Conservation (phyloP, 331 rosid species). For the Malus hybrid region DNA sequence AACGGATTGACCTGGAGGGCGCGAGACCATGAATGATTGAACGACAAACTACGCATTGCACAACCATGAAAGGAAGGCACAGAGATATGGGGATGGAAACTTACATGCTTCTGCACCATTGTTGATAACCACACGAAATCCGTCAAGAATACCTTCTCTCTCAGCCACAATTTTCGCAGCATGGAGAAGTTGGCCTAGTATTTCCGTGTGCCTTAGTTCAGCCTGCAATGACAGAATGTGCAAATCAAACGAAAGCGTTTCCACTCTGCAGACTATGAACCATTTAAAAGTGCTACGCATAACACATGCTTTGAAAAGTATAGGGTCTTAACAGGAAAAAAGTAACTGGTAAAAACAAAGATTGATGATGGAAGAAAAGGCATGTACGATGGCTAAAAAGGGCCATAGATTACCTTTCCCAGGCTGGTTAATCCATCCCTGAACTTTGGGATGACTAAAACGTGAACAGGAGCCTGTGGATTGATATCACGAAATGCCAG, state of each 20-base stretch:
- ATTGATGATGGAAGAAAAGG: background rate
- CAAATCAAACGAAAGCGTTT: background rate
- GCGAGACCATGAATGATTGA: background rate
- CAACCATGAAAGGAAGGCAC: background rate
- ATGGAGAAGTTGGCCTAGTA: conserved; percentile 68
- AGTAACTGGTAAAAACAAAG: background rate
- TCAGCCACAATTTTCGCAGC: conserved; percentile 77
- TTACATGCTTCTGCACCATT: conserved; percentile 70
- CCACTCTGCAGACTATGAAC: background rate
- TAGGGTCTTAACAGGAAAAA: background rate
- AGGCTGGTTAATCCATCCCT: conserved; percentile 80
- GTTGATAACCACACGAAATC: conserved; percentile 83
- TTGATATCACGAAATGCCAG: conserved; percentile 76
- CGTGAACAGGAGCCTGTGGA: conserved; percentile 93
- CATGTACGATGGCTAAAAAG: background rate
- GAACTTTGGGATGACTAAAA: conserved; percentile 74
- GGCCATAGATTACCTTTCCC: conserved; percentile 43
- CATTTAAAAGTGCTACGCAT: too few species aligned
- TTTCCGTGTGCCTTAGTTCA: conserved; percentile 59
- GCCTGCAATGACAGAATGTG: conserved; percentile 35
- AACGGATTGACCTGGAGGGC: conserved; percentile 70
- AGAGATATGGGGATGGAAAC: conserved; percentile 12
- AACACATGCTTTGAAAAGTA: background rate
- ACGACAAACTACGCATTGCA: background rate
- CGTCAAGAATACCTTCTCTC: conserved; percentile 70